Conservation (phyloP, 2,329 filamentous ascomycete genomes). For the Scedosporium aurantiacum region DNA sequence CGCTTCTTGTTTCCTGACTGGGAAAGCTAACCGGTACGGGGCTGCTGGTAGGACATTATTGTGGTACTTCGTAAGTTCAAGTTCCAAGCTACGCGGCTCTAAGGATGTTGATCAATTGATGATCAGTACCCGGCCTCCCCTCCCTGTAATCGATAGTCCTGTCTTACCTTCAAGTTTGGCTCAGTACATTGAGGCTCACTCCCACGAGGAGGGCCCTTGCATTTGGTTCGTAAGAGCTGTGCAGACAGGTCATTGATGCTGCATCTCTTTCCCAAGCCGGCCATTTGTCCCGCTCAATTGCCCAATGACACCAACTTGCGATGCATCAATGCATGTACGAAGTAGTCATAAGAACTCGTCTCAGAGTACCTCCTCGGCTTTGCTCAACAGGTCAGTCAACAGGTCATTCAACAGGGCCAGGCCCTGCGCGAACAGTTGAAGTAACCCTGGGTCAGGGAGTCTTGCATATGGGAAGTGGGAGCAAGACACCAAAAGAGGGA, state of each 20-base stretch:
- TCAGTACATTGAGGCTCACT: background rate
- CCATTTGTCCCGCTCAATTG: background rate
- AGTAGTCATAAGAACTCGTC: background rate
- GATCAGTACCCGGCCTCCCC: background rate
- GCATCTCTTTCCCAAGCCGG: background rate
- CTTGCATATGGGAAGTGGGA: background rate
- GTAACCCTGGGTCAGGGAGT: background rate
- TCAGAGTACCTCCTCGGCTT: background rate
- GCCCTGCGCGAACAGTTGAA: background rate
- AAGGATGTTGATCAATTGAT: background rate
- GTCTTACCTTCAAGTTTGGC: background rate
- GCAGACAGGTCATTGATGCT: background rate
- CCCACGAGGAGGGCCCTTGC: background rate
- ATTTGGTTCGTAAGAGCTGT: background rate
- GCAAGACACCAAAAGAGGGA: background rate
- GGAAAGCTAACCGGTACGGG: too few relatives aligned
- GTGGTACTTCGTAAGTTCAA: too few relatives aligned
- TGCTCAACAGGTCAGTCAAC: too few relatives aligned
- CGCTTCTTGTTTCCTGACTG: too few relatives aligned
- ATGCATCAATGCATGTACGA: too few relatives aligned
- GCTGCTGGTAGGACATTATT: too few relatives aligned
- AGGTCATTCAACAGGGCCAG: too few relatives aligned
- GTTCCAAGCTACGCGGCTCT: background rate
- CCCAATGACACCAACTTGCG: background rate
- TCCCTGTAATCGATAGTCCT: background rate